Percentiles rank a stretch among this genome's conserved stretches.
Evolutionary conservation across 1,139 yeast species (phyloP).

Genomic region (Magnusiomyces magnusii): DNA sequence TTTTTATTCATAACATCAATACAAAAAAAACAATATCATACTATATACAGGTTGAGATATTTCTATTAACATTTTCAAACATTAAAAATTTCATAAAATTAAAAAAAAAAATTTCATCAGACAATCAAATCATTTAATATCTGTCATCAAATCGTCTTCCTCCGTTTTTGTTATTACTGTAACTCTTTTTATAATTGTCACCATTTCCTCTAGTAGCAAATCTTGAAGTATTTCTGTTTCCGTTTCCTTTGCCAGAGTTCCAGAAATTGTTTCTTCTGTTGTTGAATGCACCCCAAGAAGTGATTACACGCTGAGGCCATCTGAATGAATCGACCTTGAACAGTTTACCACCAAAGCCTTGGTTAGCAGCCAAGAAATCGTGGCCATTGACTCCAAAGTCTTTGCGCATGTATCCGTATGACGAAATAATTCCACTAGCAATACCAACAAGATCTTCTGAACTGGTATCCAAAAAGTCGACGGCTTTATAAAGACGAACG

Average conservation of each 20-base stretch:
- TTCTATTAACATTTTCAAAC: too few relatives aligned
- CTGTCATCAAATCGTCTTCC: neutral
- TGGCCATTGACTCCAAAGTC: constrained; percentile 14
- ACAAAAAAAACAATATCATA: too few relatives aligned
- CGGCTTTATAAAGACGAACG: constrained; percentile 10
- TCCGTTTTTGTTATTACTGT: neutral
- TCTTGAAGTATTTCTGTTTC: constrained; percentile 10
- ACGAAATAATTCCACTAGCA: constrained; percentile 10
- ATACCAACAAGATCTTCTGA: constrained; percentile 12
- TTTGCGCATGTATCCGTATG: constrained; percentile 14
- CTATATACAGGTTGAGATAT: too few relatives aligned
- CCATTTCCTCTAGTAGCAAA: constrained; percentile 11
- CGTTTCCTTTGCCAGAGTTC: constrained; percentile 6
- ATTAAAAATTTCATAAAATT: too few relatives aligned
- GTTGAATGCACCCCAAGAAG: constrained; percentile 1
- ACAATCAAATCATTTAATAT: too few relatives aligned
- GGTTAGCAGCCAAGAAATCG: constrained; percentile 11
- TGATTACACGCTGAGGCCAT: neutral
- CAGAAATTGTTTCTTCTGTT: constrained; percentile 6
- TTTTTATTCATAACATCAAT: too few relatives aligned
- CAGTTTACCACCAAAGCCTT: neutral
- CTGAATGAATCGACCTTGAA: constrained; percentile 1
- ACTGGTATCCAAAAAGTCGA: constrained; percentile 10
- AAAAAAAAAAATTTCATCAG: too few relatives aligned
- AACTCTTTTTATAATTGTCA: neutral